Evolutionary conservation across 2,329 filamentous ascomycete genomes (phyloP), one percentile per base, ranked within the genome.

Genomic region (Diaporthe sp.): DNA sequence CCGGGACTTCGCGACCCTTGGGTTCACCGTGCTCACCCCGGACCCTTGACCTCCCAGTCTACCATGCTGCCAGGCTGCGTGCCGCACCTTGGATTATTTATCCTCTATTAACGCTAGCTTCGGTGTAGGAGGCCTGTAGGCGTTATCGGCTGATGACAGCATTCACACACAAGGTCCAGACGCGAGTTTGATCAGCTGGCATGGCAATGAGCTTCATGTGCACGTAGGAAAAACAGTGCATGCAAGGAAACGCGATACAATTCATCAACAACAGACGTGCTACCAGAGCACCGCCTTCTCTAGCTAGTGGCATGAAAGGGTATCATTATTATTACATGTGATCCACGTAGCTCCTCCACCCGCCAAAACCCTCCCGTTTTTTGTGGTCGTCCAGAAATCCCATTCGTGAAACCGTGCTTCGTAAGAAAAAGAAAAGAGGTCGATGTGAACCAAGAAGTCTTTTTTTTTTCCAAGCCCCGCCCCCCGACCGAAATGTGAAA

Each of bases 241-340:
- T 49, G 19, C 31, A 73, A 22, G 61, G 46, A 65, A 65, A 73
- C 49, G 51, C 22, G 13, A 34, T 73, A 7, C 8, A 73, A 57
- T 65, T 34, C 31, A n/a, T 49, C 58, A 73, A 55, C 71, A 62
- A 62, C 34, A 34, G 71, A 37, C 49, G 39, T 46, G 49, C 71
- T 73, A 55, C 71, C 71, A 19, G 71, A 73, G 71, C 59, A 55
- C 28, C 34, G 61, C 42, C 71, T 39, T 55, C 46, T 69, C 71
- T 65, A 71, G 71, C 71, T 53, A 65, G 58, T 62, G 46, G 49
- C 58, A 73, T 73, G 71, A 73, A 65, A 73, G 71, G 71, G 71
- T 73, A 73, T 73, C 71, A 44, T 73, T 65, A 73, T 73, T 65
- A 73, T 65, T 65, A 73, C 46, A 73, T 44, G 58, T 46, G 71